Percentiles rank a stretch among this genome's conserved stretches.
Evolutionary conservation across 768 basidiomycete species (phyloP).

Genomic region (Gautieria morchelliformis): DNA sequence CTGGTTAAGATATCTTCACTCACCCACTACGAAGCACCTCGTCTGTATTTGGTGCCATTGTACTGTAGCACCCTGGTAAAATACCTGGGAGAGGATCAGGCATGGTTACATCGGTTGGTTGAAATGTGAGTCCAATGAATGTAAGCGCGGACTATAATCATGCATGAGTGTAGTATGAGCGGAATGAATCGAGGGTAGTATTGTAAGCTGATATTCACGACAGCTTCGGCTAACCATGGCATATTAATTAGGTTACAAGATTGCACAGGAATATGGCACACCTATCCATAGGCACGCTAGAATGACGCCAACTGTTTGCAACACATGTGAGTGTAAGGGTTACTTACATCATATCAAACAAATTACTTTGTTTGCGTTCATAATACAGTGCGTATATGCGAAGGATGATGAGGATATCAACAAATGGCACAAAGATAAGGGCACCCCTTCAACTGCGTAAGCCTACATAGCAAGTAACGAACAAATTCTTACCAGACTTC

Average conservation of each 20-base stretch:
- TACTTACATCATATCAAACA: background rate
- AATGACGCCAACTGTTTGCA: background rate
- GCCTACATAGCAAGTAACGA: background rate
- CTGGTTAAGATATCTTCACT: background rate
- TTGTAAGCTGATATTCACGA: background rate
- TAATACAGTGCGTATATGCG: constrained; percentile 2
- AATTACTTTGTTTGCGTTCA: background rate
- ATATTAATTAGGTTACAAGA: background rate
- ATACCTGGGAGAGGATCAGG: background rate
- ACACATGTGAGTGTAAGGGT: background rate
- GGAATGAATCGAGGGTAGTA: background rate
- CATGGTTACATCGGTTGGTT: background rate
- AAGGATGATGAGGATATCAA: background rate
- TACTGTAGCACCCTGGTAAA: background rate
- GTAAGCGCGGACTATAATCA: background rate
- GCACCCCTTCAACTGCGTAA: background rate
- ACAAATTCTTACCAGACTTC: background rate
- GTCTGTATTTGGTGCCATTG: background rate
- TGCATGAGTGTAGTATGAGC: background rate
- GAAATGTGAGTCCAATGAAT: background rate
- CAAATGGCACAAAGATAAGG: background rate
- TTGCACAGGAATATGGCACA: background rate
- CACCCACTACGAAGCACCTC: background rate
- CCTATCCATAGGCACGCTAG: background rate
- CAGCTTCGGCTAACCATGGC: background rate